Base-by-base conservation (phyloP, 352 stramenopile species). In the Pythium vanterpoolii region DNA sequence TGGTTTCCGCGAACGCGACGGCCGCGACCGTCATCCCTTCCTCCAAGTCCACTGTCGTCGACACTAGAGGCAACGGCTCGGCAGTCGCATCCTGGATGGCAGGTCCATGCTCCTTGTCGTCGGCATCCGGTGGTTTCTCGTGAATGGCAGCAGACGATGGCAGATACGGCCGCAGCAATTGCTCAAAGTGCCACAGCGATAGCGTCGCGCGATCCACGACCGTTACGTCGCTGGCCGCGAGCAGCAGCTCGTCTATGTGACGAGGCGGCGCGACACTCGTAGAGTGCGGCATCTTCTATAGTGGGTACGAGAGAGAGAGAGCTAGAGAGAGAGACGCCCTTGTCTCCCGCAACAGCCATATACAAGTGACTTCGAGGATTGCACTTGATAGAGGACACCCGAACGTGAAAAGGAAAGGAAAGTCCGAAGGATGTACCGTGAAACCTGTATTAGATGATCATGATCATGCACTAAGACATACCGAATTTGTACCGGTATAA, bases 181-280 rank as follows among this genome's bases (percentile, higher is more conserved):
- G 77, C 49, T 81, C 72, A 60, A 90, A 87, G 66, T 93, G 83
- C 83, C 83, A 93, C 18, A 91, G 74, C 33, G 83, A 90, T 13
- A 93, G 69, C 43, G 76, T 83, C 67, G 79, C 73, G 49, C 80
- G 81, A 66, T 91, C 88, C 52, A 93, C 70, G 49, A 88, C 77
- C 33, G 60, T 76, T 43, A 93, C 66, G 66, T 93, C 81, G 28
- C 60, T 56, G 48, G 75, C 76, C n/a, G 60, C 65, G 34, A 93
- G 72, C 58, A 89, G 54, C 46, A 89, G 63, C 68, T 80, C 70
- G 51, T 84, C 66, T 46, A 89, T 66, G 42, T 59, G 64, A 36
- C 62, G 72, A 36, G 42, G 5, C n/a, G 50, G 8, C 3, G 34
- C 4, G 13, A n/a, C 0, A 21, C 9, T 27, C 1, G 38, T 3